Base-by-base conservation (phyloP, 108 stramenopile species). In the Cyclotella choctawhatcheeana region DNA sequence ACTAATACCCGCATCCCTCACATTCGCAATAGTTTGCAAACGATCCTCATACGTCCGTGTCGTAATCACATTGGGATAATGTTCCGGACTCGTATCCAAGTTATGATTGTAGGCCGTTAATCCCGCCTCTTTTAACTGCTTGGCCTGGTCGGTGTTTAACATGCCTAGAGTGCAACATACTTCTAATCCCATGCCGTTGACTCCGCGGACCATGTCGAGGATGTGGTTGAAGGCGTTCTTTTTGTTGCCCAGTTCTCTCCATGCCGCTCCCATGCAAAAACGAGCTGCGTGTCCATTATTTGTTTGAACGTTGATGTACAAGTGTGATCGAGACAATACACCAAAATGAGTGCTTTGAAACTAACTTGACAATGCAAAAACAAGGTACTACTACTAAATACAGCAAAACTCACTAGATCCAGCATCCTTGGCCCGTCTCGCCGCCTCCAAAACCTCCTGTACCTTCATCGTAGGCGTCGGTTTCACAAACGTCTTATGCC, bases 211-310 rank as follows among this genome's bases (percentile, higher is more conserved):
- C 97, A 98, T 97, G 22, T 97, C 97, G 20, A 98, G 74, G 72
- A 98, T 96, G 71, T 97, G 95, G 30, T 86, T 82, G 73, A 98
- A 98, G 21, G 98, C 98, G 81, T 97, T 97, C 82, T 97, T 96
- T 85, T 98, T 98, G 77, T 93, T 93, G 8, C 98, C 98, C 58
- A 98, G 81, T 76, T 97, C 97, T 40, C 98, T 89, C 98, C 98
- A 98, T 1, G 98, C 98, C 21, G 97, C 95, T 10, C 98, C 98
- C 98, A 98, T 98, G 77, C 98, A 98, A 74, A 98, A n/a, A n/a
- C n/a, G n/a, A n/a, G n/a, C n/a, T n/a, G n/a, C n/a, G n/a, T n/a
- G n/a, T n/a, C n/a, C n/a, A n/a, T n/a, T n/a, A n/a, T n/a, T n/a
- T n/a, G n/a, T n/a, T n/a, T n/a, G n/a, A n/a, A n/a, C n/a, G n/a